Conservation (phyloP, 805 yeast species). For the Candida insectorum region DNA sequence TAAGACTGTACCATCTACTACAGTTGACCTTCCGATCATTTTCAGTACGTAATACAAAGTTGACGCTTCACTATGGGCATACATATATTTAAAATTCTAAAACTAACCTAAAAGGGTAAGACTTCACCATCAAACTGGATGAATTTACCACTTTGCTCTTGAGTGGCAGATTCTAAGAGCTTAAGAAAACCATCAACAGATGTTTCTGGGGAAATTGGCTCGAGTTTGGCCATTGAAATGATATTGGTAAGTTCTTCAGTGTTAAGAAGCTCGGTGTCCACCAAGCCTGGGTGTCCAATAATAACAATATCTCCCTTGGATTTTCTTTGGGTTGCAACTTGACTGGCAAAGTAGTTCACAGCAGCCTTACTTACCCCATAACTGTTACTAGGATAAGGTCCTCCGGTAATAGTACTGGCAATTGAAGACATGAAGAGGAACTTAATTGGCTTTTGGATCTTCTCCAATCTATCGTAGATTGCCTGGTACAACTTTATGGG, state of each 20-base stretch:
- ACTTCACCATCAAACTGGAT: too few relatives aligned
- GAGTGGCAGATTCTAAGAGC: constrained; percentile 1
- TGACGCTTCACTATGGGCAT: too few relatives aligned
- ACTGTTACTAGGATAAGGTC: constrained; percentile 17
- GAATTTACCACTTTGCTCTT: constrained; percentile 5
- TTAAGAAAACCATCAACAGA: constrained; percentile 1
- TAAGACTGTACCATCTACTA: too few relatives aligned
- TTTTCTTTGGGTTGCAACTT: constrained; percentile 17
- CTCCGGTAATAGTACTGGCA: constrained; percentile 15
- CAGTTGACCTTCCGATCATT: too few relatives aligned
- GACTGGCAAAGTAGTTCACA: constrained; percentile 23
- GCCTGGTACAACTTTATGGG: constrained; percentile 17
- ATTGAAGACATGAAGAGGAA: constrained; percentile 22
- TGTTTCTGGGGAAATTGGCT: too few relatives aligned
- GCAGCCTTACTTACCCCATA: constrained; percentile 39
- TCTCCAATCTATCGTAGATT: constrained; percentile 22
- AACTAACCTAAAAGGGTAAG: too few relatives aligned
- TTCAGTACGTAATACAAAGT: too few relatives aligned
- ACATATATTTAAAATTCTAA: too few relatives aligned
- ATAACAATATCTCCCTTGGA: constrained; percentile 1
- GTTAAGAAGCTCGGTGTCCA: constrained; percentile 33
- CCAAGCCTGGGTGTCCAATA: constrained; percentile 37
- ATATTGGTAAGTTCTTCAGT: too few relatives aligned
- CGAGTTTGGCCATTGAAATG: too few relatives aligned
- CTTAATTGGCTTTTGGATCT: constrained; percentile 14